Conservation (phyloP, 225 moss, liverwort and hornwort genomes). For the Takakia lepidozioides region DNA sequence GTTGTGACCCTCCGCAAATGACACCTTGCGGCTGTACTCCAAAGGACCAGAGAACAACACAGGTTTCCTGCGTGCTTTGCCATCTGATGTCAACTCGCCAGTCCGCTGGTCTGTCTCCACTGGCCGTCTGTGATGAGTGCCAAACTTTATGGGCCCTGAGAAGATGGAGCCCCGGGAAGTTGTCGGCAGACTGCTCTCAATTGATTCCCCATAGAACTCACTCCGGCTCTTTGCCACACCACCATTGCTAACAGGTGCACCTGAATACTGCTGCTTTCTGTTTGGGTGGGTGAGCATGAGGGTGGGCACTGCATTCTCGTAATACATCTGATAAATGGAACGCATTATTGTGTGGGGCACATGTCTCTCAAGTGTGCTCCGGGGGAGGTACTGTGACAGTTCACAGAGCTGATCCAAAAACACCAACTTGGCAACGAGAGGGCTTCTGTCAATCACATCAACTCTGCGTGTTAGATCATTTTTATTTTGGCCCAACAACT, state of each 20-base stretch:
- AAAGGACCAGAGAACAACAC: constrained; percentile 89
- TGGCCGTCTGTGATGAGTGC: constrained; percentile 64
- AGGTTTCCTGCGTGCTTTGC: constrained; percentile 70
- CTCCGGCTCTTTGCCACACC: constrained; percentile 21
- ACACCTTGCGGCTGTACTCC: constrained; percentile 87
- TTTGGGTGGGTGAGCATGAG: constrained; percentile 59
- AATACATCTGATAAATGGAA: constrained; percentile 95
- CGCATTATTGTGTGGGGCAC: constrained; percentile 93
- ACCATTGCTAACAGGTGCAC: constrained; percentile 32
- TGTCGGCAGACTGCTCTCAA: constrained; percentile 21
- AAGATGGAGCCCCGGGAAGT: constrained; percentile 79
- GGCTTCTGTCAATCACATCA: too few species aligned
- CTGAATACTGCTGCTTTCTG: constrained; percentile 34
- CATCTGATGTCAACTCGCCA: constrained; percentile 41
- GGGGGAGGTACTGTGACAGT: constrained; percentile 66
- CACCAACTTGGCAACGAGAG: constrained; percentile 85
- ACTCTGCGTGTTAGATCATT: too few species aligned
- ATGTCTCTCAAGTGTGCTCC: constrained; percentile 78
- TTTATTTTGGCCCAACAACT: too few species aligned
- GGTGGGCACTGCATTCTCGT: constrained; percentile 74
- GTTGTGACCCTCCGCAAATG: constrained; percentile 59
- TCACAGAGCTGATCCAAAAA: constrained; percentile 97
- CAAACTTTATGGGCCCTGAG: constrained; percentile 90
- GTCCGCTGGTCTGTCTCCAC: constrained; percentile 53
- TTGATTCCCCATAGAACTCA: constrained; percentile 25